Percentiles rank a stretch among this genome's conserved stretches.
Evolutionary conservation across 2,329 filamentous ascomycete species (phyloP).

Genomic region (Cladosporium sp.): DNA sequence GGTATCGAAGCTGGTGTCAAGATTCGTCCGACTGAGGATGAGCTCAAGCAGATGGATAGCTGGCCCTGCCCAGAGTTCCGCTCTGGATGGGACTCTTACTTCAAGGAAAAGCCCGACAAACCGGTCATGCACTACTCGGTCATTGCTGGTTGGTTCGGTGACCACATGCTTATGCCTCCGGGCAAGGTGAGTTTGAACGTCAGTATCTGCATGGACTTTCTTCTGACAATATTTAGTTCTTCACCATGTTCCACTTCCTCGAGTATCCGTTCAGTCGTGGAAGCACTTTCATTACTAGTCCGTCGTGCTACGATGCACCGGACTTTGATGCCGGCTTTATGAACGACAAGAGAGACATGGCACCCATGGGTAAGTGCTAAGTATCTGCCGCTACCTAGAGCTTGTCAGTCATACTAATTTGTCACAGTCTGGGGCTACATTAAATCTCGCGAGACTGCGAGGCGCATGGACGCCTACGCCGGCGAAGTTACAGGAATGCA

Average conservation of each 20-base stretch:
- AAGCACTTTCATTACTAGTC: conserved; percentile 53
- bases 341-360: conserved; percentile 82
- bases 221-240: conserved; percentile 47
- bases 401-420: neutral
- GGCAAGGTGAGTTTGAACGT: conserved; percentile 47
- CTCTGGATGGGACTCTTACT: conserved; percentile 52
- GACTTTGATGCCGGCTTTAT: conserved; percentile 53
- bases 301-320: conserved; percentile 35
- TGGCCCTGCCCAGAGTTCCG: conserved; percentile 64
- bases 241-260: conserved; percentile 79
- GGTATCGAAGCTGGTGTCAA: conserved; percentile 71
- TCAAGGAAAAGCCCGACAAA: conserved; percentile 41
- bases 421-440: conserved; percentile 70
- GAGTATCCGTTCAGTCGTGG: conserved; percentile 64
- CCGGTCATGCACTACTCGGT: conserved; percentile 66
- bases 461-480: conserved; percentile 72
- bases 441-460: conserved; percentile 74
- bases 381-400: neutral
- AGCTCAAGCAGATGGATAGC: conserved; percentile 49
- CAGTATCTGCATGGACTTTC: neutral
- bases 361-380: conserved; percentile 54
- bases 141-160: conserved; percentile 58
- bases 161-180: conserved; percentile 60
- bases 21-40: conserved; percentile 50
- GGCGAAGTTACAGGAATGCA: conserved; percentile 66